Evolutionary conservation across 108 stramenopile genomes (phyloP).

Genomic region (Poteriospumella lacustris): DNA sequence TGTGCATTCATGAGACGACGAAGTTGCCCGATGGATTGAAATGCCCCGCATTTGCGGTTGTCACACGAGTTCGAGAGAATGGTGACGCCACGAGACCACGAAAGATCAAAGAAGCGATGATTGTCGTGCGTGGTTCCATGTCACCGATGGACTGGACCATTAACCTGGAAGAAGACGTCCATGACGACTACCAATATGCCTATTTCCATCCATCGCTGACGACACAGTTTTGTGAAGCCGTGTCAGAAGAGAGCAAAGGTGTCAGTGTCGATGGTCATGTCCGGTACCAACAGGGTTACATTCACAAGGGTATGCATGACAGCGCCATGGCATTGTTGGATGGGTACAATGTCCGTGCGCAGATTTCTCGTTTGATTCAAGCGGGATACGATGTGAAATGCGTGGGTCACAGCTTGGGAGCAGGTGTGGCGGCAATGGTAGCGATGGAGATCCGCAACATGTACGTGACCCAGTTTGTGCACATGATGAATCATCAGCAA

Average conservation of each 20-base stretch:
- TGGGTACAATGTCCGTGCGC: not conserved
- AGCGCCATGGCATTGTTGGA: not conserved
- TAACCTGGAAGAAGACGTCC: not conserved
- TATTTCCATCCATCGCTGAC: no score
- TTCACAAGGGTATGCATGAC: not conserved
- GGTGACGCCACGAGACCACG: not conserved
- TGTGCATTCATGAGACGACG: slow-evolving; percentile 6
- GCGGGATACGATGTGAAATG: not conserved
- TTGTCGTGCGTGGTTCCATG: slow-evolving; percentile 11
- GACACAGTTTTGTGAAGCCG: no score
- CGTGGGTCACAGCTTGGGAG: slow-evolving; percentile 14
- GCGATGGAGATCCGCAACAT: not conserved
- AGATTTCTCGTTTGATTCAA: not conserved
- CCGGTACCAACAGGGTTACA: not conserved
- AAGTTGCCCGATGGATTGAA: not conserved
- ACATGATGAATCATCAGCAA: no score
- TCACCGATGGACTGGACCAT: slow-evolving; percentile 20
- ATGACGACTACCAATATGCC: not conserved
- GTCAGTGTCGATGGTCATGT: not conserved
- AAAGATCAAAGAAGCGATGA: not conserved
- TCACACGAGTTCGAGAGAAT: not conserved
- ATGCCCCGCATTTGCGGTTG: slow-evolving; percentile 26
- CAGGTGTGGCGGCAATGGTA: slow-evolving; percentile 13
- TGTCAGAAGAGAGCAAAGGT: not conserved
- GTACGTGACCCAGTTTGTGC: no score